These are phyloP conservation scores for Mycena alexandri DNA, from an alignment of 768 basidiomycete species.

Conservation along the genomic window DNA sequence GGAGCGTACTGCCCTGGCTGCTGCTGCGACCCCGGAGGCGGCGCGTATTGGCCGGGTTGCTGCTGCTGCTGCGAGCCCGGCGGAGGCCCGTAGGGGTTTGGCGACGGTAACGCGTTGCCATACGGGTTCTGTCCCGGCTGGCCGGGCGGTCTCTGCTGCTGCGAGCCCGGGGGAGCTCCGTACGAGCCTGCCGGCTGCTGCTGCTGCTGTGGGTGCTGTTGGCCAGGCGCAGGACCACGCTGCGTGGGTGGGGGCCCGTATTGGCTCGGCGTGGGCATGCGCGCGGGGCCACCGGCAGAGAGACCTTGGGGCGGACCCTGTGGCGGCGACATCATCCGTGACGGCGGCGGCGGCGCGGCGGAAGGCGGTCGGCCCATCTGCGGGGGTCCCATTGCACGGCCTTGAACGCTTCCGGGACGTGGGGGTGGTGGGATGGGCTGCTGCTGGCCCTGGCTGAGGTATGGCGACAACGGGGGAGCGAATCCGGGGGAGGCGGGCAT, in stretches of 20 bases:
- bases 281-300: slow-evolving; percentile 31
- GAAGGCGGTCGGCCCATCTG: slow-evolving; percentile 46
- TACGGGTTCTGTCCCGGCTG: too few relatives aligned
- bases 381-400: slow-evolving; percentile 13
- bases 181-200: slow-evolving; percentile 53
- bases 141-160: slow-evolving; percentile 1
- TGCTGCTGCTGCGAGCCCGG: slow-evolving; percentile 17
- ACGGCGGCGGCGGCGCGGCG: slow-evolving; percentile 53
- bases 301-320: slow-evolving; percentile 49
- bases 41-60: too few relatives aligned
- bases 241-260: slow-evolving; percentile 61
- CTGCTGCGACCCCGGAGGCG: slow-evolving; percentile 23
- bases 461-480: slow-evolving; percentile 62
- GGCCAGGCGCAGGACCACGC: slow-evolving; percentile 49
- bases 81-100: slow-evolving; percentile 5
- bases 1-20: slow-evolving; percentile 49
- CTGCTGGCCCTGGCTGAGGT: slow-evolving; percentile 56
- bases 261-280: slow-evolving; percentile 62
- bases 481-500: slow-evolving; percentile 58
- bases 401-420: slow-evolving; percentile 71
- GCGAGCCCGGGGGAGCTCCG: slow-evolving; percentile 44
- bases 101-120: too few relatives aligned
- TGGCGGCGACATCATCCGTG: slow-evolving; percentile 62
- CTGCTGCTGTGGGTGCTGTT: slow-evolving; percentile 42
- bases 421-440: slow-evolving; percentile 71